These are phyloP conservation scores for Kalmanozyma brasiliensis DNA, from an alignment of 1,284 basidiomycete genomes.

Conservation along the genomic window DNA sequence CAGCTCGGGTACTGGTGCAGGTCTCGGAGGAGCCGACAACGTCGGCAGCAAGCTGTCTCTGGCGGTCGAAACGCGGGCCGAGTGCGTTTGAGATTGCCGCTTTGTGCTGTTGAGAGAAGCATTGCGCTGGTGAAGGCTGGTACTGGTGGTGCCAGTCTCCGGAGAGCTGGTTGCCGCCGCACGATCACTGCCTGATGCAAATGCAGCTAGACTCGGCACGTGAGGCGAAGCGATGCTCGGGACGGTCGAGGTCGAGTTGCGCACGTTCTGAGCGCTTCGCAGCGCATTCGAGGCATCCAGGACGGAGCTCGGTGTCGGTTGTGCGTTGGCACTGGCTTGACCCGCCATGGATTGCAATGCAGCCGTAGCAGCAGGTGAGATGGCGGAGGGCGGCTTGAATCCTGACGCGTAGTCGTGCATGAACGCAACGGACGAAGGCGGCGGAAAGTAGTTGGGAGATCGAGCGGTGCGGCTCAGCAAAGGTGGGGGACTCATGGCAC, in stretches of 20 bases:
- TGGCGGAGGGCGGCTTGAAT: constrained; percentile 45
- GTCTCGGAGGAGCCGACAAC: constrained; percentile 17
- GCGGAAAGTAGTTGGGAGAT: constrained; percentile 56
- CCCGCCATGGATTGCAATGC: constrained; percentile 32
- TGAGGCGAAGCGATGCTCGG: constrained; percentile 25
- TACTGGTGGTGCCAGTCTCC: constrained; percentile 35
- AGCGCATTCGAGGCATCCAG: constrained; percentile 34
- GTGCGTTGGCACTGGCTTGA: constrained; percentile 14
- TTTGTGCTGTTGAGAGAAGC: constrained; percentile 22
- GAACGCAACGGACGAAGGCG: constrained; percentile 22
- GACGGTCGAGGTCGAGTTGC: constrained; percentile 30
- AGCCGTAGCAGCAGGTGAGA: constrained; percentile 42
- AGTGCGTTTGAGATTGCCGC: constrained; percentile 11
- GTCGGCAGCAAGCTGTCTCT: constrained; percentile 12
- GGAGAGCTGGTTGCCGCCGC: constrained; percentile 23
- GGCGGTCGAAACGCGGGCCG: constrained; percentile 2
- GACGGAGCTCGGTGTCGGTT: constrained; percentile 15
- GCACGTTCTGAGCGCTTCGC: constrained; percentile 27
- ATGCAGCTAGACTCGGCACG: constrained; percentile 12
- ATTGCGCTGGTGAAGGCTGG: constrained; percentile 31
- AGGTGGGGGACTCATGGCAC: constrained; percentile 39
- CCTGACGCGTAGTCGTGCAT: constrained; percentile 49
- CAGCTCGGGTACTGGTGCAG: constrained; percentile 20
- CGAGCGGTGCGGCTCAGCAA: constrained; percentile 50
- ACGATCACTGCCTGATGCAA: constrained; percentile 31